Percentiles rank a stretch among this genome's conserved stretches.
Evolutionary conservation across 345 rosid species (phyloP).

Genomic region (Salix suchowensis): DNA sequence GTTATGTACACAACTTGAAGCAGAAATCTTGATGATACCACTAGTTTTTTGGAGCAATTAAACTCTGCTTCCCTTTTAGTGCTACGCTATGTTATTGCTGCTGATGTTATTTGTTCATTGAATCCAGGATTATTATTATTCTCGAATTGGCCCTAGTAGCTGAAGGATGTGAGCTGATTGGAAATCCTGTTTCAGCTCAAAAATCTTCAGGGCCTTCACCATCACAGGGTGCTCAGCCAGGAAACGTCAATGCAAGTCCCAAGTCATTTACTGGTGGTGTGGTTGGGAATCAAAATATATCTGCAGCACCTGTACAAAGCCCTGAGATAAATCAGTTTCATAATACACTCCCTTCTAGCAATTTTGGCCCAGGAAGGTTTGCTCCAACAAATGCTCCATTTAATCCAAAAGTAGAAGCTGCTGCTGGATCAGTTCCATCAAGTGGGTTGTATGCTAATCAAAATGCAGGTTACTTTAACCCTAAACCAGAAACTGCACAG

Average conservation of each 20-base stretch:
- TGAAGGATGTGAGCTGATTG: conserved; percentile 44
- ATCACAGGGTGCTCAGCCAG: conserved; percentile 30
- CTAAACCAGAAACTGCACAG: conserved; percentile 39
- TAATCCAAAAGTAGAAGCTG: conserved; percentile 34
- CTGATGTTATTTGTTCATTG: neutral
- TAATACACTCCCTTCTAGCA: conserved; percentile 22
- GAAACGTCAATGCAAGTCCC: conserved; percentile 10
- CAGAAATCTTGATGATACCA: too few species aligned
- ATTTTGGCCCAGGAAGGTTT: conserved; percentile 34
- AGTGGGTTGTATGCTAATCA: conserved; percentile 32
- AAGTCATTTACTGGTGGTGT: conserved; percentile 22
- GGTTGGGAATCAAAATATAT: conserved; percentile 27
- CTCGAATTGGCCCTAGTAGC: conserved; percentile 50
- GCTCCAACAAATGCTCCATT: conserved; percentile 29
- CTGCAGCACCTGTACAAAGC: conserved; percentile 36
- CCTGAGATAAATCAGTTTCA: conserved; percentile 28
- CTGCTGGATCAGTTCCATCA: conserved; percentile 29
- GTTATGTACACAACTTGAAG: neutral
- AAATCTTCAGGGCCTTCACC: conserved; percentile 29
- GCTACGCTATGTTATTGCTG: conserved; percentile 9
- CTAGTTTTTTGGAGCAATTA: neutral
- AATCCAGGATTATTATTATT: conserved; percentile 64
- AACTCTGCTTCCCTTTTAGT: neutral
- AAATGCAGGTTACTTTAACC: conserved; percentile 29
- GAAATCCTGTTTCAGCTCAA: conserved; percentile 37